Base-by-base conservation (phyloP, 345 rosid genomes). In the Euphorbia pulcherrima region DNA sequence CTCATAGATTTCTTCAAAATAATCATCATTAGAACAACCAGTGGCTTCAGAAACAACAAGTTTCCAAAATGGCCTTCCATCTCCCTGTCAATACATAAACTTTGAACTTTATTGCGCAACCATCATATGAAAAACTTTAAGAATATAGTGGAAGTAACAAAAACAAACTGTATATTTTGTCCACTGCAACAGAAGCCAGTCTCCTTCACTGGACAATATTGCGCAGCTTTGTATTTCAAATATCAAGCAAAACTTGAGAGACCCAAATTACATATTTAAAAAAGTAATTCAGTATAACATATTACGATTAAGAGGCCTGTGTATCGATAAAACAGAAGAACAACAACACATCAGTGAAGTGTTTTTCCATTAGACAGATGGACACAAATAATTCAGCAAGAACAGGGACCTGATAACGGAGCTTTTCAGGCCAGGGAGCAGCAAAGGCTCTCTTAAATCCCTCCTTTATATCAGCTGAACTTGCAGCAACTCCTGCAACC, bases 61-160 rank as follows among this genome's bases (percentile, higher is more conserved):
- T 73, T 84, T 90, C 97, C 95, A 86, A 63, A 88, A 92, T 30
- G 97, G 92, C 80, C 82, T 88, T 53, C 91, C 97, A 80, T 92
- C 92, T 65, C 92, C 98, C 97, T 92, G 74, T 73, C 50, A 71
- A 69, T 20, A 65, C 16, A 40, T 30, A 28, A 48, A 56, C 74
- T n/a, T n/a, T 20, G 58, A 50, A 12, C 33, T 66, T 63, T 68
- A 41, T 37, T 14, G 27, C 66, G 68, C 20, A 67, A 35, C 64
- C n/a, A 23, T 58, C 8, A 53, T 41, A 61, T 12, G 0, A 40
- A 58, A 67, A 47, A 40, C 1, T 46, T 10, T 23, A 18, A 18
- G 28, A 17, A 65, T 57, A 47, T 18, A 24, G 10, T 14, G n/a
- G n/a, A 7, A 23, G 35, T 12, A 50, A 37, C 23, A 17, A 23